Conservation (phyloP, 1,284 basidiomycete species). For the Neonothopanus nambi region DNA sequence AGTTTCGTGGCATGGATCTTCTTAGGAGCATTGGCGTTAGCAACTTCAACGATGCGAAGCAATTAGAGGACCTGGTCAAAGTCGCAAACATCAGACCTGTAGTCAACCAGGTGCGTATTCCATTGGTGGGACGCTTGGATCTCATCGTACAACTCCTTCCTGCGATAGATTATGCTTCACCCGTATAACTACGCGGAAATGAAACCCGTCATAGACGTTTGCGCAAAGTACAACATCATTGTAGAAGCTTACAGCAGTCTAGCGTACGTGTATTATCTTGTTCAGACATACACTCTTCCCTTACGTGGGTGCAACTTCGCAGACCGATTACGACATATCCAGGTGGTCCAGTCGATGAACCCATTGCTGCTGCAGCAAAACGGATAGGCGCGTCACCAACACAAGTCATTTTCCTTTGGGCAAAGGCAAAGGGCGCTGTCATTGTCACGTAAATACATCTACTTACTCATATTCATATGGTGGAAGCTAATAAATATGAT, state of each 20-base stretch:
- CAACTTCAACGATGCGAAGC: slow-evolving; percentile 59
- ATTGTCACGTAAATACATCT: slow-evolving; percentile 58
- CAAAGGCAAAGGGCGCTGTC: slow-evolving; percentile 62
- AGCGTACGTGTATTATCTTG: slow-evolving; percentile 38
- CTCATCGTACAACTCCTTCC: not conserved
- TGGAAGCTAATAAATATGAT: not conserved
- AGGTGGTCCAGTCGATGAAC: slow-evolving; percentile 73
- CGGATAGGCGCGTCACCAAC: slow-evolving; percentile 61
- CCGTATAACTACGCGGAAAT: slow-evolving; percentile 67
- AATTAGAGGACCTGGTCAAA: slow-evolving; percentile 61
- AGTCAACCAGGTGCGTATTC: slow-evolving; percentile 66
- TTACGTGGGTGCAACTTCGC: not conserved
- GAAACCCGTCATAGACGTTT: slow-evolving; percentile 58
- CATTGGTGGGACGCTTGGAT: not conserved
- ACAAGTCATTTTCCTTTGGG: slow-evolving; percentile 75
- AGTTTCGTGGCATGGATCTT: not conserved
- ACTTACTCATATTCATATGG: not conserved
- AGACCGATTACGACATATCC: slow-evolving; percentile 69
- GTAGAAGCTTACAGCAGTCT: slow-evolving; percentile 75
- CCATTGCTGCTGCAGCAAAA: slow-evolving; percentile 56
- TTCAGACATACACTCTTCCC: not conserved
- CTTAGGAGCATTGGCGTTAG: slow-evolving; percentile 79
- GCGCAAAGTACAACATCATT: slow-evolving; percentile 60
- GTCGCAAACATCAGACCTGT: slow-evolving; percentile 64
- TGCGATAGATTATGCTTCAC: slow-evolving; percentile 57